These are phyloP conservation scores for Sarocladiaceae sp. DNA, from an alignment of 2,329 filamentous ascomycete genomes.

Conservation along the genomic window DNA sequence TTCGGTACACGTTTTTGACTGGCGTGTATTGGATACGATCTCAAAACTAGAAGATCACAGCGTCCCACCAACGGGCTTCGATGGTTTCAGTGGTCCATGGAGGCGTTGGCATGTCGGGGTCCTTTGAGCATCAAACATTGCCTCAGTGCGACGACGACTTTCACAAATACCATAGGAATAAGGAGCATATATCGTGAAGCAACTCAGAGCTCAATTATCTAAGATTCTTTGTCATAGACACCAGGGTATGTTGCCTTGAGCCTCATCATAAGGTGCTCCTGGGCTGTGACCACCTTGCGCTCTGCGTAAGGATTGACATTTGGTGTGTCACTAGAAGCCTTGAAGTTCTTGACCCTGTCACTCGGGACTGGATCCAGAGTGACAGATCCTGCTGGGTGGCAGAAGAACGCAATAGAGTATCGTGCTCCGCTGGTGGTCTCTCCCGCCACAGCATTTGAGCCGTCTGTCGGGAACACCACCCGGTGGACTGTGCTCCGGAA, in stretches of 20 bases:
- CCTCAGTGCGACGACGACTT: not conserved
- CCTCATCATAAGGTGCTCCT: constrained; percentile 59
- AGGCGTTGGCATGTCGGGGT: constrained; percentile 37
- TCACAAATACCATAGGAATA: too few relatives aligned
- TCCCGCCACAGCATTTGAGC: constrained; percentile 26
- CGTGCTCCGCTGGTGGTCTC: constrained; percentile 47
- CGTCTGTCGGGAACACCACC: constrained; percentile 62
- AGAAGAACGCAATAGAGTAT: constrained; percentile 67
- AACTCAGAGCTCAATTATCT: too few relatives aligned
- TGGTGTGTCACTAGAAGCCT: constrained; percentile 23
- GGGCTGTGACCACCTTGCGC: constrained; percentile 56
- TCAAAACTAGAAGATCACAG: constrained; percentile 31
- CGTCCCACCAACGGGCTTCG: constrained; percentile 26
- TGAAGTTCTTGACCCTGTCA: constrained; percentile 44
- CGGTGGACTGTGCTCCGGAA: constrained; percentile 85
- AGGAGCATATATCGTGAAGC: too few relatives aligned
- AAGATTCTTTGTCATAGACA: constrained; percentile 43
- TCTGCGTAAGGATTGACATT: constrained; percentile 44
- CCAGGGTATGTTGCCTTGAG: constrained; percentile 55
- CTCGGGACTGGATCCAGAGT: constrained; percentile 57
- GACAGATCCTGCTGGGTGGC: constrained; percentile 54
- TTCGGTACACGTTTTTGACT: constrained; percentile 40
- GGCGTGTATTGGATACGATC: constrained; percentile 39
- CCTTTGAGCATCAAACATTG: not conserved
- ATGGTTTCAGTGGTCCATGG: constrained; percentile 36